phyloP scores from a whole-genome alignment of 441 rosid genomes.

The Aleurites moluccanus region DNA sequence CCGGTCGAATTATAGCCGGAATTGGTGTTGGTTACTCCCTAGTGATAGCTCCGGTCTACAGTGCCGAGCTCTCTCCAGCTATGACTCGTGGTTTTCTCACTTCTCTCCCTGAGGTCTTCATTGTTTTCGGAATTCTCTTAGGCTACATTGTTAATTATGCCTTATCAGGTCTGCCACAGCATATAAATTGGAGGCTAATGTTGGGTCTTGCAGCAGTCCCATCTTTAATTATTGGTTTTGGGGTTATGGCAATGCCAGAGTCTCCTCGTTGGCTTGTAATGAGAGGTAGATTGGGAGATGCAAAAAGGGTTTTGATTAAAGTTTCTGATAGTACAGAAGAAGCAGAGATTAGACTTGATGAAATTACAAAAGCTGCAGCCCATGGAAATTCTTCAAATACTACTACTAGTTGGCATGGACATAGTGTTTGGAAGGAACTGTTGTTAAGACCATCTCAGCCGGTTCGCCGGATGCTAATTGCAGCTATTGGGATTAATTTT shows the following conservation, averaged over 20 bases:
- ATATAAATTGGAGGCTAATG: constrained; percentile 55
- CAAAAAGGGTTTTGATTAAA: constrained; percentile 43
- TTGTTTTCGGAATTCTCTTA: constrained; percentile 30
- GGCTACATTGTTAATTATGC: constrained; percentile 44
- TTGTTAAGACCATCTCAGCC: constrained; percentile 38
- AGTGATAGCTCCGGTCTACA: constrained; percentile 57
- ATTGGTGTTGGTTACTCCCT: constrained; percentile 52
- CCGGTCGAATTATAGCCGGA: constrained; percentile 54
- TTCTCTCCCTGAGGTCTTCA: constrained; percentile 48
- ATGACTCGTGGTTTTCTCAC: constrained; percentile 49
- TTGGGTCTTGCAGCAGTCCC: constrained; percentile 55
- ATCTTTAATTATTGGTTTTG: constrained; percentile 35
- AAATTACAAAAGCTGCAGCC: constrained; percentile 36
- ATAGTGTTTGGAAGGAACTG: constrained; percentile 54
- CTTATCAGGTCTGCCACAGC: constrained; percentile 38
- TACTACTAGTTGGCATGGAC: constrained; percentile 22
- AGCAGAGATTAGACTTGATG: constrained; percentile 48
- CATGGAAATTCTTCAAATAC: not conserved
- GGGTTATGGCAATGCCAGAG: constrained; percentile 52
- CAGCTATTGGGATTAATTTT: constrained; percentile 62
- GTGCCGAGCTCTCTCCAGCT: constrained; percentile 53
- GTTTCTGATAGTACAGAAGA: constrained; percentile 36
- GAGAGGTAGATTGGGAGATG: constrained; percentile 40
- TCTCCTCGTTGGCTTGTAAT: constrained; percentile 63
- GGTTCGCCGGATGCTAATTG: constrained; percentile 49